A percentile compares a stretch with the other conserved stretches of the same genome.
Evolutionary conservation across 176 grass and related monocot genomes (phyloP).

Genomic region (Rhynchospora pubera): DNA sequence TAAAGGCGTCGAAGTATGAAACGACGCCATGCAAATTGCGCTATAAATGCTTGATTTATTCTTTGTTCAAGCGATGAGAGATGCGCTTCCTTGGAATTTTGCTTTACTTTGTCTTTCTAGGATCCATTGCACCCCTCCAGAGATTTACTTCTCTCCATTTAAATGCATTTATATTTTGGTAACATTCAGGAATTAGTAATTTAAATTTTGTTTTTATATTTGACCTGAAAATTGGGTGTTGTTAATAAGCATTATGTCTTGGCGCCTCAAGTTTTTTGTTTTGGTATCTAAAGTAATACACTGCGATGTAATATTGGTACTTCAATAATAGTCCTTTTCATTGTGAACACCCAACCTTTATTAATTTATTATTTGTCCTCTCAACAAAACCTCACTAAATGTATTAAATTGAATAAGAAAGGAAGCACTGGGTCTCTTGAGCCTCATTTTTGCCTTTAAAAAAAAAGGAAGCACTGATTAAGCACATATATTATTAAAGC

Average conservation of each 20-base stretch:
- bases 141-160: not conserved
- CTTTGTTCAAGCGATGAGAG: conserved; percentile 15
- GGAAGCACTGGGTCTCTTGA: too few relatives aligned
- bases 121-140: not conserved
- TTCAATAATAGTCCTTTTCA: not conserved
- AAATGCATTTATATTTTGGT: not conserved
- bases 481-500: not conserved
- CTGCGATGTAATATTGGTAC: not conserved
- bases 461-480: too few relatives aligned
- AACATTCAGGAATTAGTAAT: not conserved
- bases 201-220: not conserved
- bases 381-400: not conserved
- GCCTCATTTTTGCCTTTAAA: too few relatives aligned
- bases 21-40: conserved; percentile 12
- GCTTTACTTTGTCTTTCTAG: not conserved
- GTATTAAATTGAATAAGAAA: not conserved
- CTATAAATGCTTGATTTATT: conserved; percentile 15
- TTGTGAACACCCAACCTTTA: not conserved
- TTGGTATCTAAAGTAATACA: not conserved
- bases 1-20: not conserved
- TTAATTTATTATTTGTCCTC: not conserved
- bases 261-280: not conserved
- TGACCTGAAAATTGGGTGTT: too few relatives aligned
- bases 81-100: not conserved
- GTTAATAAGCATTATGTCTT: not conserved